Conservation (phyloP, 2,329 filamentous ascomycete species). For the Xylaria sp. region DNA sequence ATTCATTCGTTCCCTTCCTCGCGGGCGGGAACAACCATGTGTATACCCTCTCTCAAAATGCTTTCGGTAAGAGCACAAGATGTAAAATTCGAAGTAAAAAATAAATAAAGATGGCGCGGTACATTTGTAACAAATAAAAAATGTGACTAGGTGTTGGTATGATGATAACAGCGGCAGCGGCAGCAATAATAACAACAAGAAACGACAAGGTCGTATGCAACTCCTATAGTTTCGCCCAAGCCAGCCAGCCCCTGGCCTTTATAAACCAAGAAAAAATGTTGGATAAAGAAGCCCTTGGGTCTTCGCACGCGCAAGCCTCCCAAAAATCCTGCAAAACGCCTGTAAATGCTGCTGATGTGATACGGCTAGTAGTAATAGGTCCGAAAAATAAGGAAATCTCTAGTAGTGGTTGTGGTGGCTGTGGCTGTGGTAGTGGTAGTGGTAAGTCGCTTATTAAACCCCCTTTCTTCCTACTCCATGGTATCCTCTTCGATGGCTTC, state of each 20-base stretch:
- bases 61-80: no score
- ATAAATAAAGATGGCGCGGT: no score
- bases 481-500: constrained; percentile 57
- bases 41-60: no score
- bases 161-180: background rate
- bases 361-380: constrained; percentile 8
- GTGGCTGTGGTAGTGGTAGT: background rate
- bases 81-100: no score
- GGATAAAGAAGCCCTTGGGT: background rate
- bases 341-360: constrained; percentile 33
- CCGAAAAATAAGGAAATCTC: constrained; percentile 8
- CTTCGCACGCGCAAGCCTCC: constrained; percentile 7
- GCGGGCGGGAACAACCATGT: no score
- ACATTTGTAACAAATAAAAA: background rate
- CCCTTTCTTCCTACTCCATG: constrained; percentile 37
- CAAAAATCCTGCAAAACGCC: constrained; percentile 29
- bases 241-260: background rate
- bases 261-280: constrained; percentile 4
- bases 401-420: background rate
- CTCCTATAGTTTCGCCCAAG: constrained; percentile 26
- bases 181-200: constrained; percentile 11
- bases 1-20: no score
- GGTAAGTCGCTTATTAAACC: constrained; percentile 19
- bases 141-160: background rate
- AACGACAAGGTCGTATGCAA: constrained; percentile 13